Conservation (phyloP, 1,284 basidiomycete species). For the Heterobasidion annosum region DNA sequence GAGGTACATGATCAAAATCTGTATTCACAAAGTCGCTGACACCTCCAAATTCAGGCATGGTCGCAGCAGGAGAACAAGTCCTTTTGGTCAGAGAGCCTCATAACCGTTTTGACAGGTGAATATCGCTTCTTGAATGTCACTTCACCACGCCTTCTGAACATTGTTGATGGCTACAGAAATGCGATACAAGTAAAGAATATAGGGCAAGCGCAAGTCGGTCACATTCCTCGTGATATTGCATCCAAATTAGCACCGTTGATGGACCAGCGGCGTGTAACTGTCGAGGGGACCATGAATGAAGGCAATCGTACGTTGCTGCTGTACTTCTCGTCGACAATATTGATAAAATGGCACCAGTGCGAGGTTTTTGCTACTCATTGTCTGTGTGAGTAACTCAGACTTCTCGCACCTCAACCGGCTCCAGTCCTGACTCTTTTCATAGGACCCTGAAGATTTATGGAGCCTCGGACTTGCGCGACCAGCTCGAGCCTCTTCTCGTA, state of each 20-base stretch:
- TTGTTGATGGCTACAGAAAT: constrained; percentile 33
- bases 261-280: constrained; percentile 50
- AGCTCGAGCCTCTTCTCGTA: constrained; percentile 56
- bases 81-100: constrained; percentile 57
- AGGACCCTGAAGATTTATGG: constrained; percentile 72
- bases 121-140: constrained; percentile 12
- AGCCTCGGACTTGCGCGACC: constrained; percentile 41
- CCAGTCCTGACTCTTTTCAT: not conserved
- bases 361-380: constrained; percentile 41
- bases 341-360: constrained; percentile 23
- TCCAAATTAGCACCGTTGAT: constrained; percentile 60
- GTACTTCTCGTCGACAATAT: not conserved
- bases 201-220: constrained; percentile 64
- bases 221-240: constrained; percentile 60
- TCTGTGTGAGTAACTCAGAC: constrained; percentile 37
- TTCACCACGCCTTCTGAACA: not conserved
- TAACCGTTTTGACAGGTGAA: constrained; percentile 61
- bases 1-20: constrained; percentile 28
- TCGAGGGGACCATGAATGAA: constrained; percentile 70
- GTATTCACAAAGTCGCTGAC: not conserved
- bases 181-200: constrained; percentile 79
- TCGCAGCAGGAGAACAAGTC: constrained; percentile 75
- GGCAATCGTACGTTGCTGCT: constrained; percentile 50
- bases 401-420: constrained; percentile 1
- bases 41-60: constrained; percentile 44